These are phyloP conservation scores for Hydrangea macrophylla DNA, from an alignment of 148 eudicot genomes.

Conservation along the genomic window DNA sequence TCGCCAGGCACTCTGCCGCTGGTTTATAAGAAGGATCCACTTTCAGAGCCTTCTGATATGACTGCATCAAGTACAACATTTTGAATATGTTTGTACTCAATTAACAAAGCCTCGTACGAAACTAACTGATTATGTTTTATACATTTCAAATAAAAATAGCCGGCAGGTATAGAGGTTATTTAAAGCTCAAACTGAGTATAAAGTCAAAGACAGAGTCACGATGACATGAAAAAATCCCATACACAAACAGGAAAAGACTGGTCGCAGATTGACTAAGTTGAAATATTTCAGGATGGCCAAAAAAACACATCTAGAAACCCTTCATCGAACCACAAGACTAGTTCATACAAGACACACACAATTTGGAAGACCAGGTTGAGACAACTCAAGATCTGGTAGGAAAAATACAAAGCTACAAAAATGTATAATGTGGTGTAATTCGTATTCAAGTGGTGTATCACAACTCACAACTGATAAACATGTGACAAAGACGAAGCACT, in stretches of 20 bases:
- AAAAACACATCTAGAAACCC: too few relatives aligned
- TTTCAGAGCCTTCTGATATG: slow-evolving; percentile 84
- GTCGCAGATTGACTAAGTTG: too few relatives aligned
- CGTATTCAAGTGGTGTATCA: too few relatives aligned
- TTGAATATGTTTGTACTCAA: neutral
- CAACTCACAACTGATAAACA: too few relatives aligned
- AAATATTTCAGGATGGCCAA: too few relatives aligned
- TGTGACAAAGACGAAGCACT: too few relatives aligned
- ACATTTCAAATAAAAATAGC: neutral
- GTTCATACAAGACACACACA: neutral
- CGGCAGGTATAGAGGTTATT: neutral
- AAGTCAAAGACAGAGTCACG: neutral
- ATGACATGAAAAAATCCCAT: neutral
- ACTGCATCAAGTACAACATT: slow-evolving; percentile 43
- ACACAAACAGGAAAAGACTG: neutral
- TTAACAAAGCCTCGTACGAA: too few relatives aligned
- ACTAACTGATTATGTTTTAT: too few relatives aligned
- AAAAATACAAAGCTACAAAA: too few relatives aligned
- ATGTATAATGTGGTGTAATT: too few relatives aligned
- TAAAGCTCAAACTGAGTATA: neutral
- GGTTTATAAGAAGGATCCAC: slow-evolving; percentile 87
- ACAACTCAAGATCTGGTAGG: too few relatives aligned
- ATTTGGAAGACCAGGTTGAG: too few relatives aligned
- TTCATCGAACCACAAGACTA: neutral
- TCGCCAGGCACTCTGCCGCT: slow-evolving; percentile 94